Evolutionary conservation across 2,329 filamentous ascomycete species (phyloP), one percentile per base, ranked within the genome.

Genomic region (Arthrobotrys conoides): DNA sequence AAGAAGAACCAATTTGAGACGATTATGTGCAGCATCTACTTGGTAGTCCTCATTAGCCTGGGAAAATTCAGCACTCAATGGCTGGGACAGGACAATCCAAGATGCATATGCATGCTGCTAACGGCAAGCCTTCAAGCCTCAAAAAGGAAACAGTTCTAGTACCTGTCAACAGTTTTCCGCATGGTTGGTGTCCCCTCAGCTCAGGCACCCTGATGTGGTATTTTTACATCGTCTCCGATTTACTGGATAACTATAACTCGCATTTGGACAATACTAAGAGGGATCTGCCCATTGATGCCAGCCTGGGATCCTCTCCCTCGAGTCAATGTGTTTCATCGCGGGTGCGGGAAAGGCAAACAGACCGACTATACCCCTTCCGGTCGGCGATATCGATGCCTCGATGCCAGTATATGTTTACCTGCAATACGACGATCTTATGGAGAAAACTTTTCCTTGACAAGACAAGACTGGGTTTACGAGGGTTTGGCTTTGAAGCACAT

Each of bases 241-340:
- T 61, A 33, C 71, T 76, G 72, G 67, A 67, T 77, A 71, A 67
- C 38, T 20, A 55, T 49, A 48, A 67, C 67, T 77, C 73, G 61
- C 73, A 68, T 77, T 71, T 68, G 73, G 73, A 71, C 27, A 77
- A 77, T 77, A 77, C 73, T 24, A 55, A 18, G 73, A 77, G 67
- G 53, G 67, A 77, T 77, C 73, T 71, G 67, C 67, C 33, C 38
- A 59, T 63, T 27, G 18, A 71, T 38, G 30, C 51, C 48, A 61
- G 49, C 73, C 59, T 71, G 73, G 65, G 66, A 59, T 67, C 61
- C 67, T 67, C 61, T 61, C 30, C 24, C 24, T 41, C 36, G 36
- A 38, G 6, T 27, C 44, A 59, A 67, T 67, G 73, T 71, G 61
- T 77, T 71, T 71, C 67, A 66, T 55, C 44, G 67, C 59, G 63